These are phyloP conservation scores for Mesembryanthemum crystallinum DNA, from an alignment of 148 eudicot genomes.

Conservation along the genomic window DNA sequence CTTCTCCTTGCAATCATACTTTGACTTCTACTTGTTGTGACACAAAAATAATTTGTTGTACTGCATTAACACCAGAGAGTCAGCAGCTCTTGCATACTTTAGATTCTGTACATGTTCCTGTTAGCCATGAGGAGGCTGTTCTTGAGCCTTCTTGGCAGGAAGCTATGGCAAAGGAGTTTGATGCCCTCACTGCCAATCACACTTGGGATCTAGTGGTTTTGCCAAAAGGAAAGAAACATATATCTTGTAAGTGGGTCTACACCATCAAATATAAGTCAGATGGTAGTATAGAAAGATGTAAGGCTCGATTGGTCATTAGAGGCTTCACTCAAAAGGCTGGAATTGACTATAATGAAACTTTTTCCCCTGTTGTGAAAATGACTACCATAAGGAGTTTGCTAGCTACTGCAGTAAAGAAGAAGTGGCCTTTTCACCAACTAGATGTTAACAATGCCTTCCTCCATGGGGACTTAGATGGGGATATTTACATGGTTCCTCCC, in stretches of 20 bases:
- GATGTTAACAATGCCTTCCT: not conserved
- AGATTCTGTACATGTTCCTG: too few species aligned
- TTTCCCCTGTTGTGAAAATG: not conserved
- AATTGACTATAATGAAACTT: not conserved
- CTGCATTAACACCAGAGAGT: too few species aligned
- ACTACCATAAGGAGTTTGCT: not conserved
- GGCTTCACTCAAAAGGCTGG: not conserved
- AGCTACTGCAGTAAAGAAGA: not conserved
- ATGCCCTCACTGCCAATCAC: not conserved
- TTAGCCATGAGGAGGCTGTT: too few species aligned
- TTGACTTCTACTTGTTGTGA: not conserved
- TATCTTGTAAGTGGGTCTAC: not conserved
- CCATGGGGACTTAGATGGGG: not conserved
- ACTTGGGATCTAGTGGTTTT: not conserved
- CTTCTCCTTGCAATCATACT: not conserved
- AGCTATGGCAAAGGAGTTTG: not conserved
- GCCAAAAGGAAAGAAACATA: not conserved
- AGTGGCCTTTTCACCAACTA: not conserved
- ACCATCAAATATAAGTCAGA: not conserved
- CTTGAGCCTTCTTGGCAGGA: too few species aligned
- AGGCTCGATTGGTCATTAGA: not conserved
- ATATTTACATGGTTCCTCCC: not conserved
- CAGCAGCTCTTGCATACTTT: too few species aligned
- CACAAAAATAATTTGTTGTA: too few species aligned
- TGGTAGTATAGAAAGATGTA: not conserved